Conservation (phyloP, 192 early-diverging fungal species). For the Backusella tarrabulga region DNA sequence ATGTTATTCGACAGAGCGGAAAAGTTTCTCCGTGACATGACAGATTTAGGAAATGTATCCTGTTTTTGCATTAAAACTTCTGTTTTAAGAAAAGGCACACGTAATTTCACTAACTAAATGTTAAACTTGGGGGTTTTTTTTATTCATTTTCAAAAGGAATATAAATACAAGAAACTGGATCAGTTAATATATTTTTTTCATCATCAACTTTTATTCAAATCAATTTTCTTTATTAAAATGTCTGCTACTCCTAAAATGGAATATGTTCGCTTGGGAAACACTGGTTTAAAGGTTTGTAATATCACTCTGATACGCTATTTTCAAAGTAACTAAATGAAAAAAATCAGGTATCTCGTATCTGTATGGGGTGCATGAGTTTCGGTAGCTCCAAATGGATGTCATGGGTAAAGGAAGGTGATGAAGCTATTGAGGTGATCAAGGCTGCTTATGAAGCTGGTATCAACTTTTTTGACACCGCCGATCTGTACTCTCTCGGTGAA, state of each 20-base stretch:
- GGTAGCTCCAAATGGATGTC: conserved; percentile 32
- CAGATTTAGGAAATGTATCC: no score
- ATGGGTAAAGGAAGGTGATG: conserved; percentile 44
- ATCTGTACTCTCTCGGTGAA: conserved; percentile 41
- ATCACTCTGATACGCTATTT: background rate
- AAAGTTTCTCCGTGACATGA: no score
- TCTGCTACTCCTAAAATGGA: conserved; percentile 50
- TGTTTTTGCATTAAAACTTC: no score
- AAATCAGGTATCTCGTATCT: conserved; percentile 40
- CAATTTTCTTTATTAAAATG: no score
- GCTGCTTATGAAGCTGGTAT: conserved; percentile 68
- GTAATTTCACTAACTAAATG: no score
- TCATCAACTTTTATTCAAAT: no score
- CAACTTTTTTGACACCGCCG: conserved; percentile 77
- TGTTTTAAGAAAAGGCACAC: no score
- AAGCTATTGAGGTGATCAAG: conserved; percentile 43
- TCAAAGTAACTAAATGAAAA: background rate
- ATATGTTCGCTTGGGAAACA: conserved; percentile 67
- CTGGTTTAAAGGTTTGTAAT: conserved; percentile 74
- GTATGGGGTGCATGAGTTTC: conserved; percentile 52
- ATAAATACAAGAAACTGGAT: no score
- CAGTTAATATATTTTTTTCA: no score
- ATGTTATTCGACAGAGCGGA: no score
- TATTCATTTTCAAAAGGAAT: no score
- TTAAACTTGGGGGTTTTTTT: no score